Evolutionary conservation across 306 rosid species (phyloP).

Genomic region (Betula pendula): DNA sequence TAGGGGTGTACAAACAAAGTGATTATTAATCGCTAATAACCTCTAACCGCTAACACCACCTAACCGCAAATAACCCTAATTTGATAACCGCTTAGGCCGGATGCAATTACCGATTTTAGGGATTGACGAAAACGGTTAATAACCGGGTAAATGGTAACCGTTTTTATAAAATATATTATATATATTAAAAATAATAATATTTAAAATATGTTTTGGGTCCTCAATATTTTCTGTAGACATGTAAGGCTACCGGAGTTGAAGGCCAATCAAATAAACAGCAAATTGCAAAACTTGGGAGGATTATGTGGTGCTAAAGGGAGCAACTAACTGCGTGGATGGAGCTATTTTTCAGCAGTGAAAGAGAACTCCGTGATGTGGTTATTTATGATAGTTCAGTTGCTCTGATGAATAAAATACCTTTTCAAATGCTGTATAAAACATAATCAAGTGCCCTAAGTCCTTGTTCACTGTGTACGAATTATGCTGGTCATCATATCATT

Average conservation of each 20-base stretch:
- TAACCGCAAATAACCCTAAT: too few relatives aligned
- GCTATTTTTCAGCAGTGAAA: constrained; percentile 66
- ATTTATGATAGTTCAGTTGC: constrained; percentile 3
- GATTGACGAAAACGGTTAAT: too few relatives aligned
- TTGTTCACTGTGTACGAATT: neutral
- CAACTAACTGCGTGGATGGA: constrained; percentile 50
- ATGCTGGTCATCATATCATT: constrained; percentile 15
- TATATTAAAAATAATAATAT: too few relatives aligned
- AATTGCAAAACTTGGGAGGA: constrained; percentile 34
- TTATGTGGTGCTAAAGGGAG: constrained; percentile 30
- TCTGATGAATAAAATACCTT: neutral
- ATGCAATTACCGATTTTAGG: too few relatives aligned
- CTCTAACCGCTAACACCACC: too few relatives aligned
- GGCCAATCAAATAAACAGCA: constrained; percentile 51
- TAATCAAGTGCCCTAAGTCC: neutral
- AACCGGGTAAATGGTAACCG: too few relatives aligned
- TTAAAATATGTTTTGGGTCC: too few relatives aligned
- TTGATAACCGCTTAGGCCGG: too few relatives aligned
- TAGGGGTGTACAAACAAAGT: too few relatives aligned
- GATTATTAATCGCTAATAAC: too few relatives aligned
- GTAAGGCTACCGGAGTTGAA: constrained; percentile 56
- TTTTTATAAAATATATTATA: too few relatives aligned
- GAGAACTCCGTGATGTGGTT: constrained; percentile 59
- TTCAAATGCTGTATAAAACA: neutral
- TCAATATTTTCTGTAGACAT: constrained; percentile 77